A percentile compares a stretch with the other conserved stretches of the same genome.
phyloP scores from a whole-genome alignment of 2,329 filamentous ascomycete species.

The Dactylellina haptotyla region DNA sequence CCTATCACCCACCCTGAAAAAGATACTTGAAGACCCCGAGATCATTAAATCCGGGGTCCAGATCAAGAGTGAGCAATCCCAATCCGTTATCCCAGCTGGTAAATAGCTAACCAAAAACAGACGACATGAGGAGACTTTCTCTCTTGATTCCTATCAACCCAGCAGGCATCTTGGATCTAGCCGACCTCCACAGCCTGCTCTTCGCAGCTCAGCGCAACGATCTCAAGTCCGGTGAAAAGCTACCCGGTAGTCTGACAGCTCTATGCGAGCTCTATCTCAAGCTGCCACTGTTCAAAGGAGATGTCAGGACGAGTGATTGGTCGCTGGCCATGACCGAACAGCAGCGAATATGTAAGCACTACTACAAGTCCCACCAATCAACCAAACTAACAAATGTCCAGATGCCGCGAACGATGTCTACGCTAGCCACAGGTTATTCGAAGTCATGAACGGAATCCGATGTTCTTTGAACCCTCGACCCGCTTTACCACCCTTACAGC shows the following conservation, averaged over 20 bases:
- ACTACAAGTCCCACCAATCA: conserved; percentile 46
- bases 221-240: conserved; percentile 71
- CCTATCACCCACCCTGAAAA: conserved; percentile 74
- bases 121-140: conserved; percentile 68
- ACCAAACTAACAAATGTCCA: conserved; percentile 61
- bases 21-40: conserved; percentile 75
- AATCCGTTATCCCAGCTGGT: not conserved
- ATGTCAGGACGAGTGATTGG: conserved; percentile 81
- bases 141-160: conserved; percentile 74
- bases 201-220: conserved; percentile 68
- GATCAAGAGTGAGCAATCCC: conserved; percentile 73
- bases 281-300: conserved; percentile 79
- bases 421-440: conserved; percentile 77
- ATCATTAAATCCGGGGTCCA: conserved; percentile 81
- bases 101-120: conserved; percentile 57
- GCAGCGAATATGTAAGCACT: conserved; percentile 75
- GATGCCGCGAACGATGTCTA: conserved; percentile 87
- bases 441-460: conserved; percentile 75
- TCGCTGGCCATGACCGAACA: conserved; percentile 69
- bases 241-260: conserved; percentile 71
- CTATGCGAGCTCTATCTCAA: conserved; percentile 77
- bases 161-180: conserved; percentile 79
- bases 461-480: conserved; percentile 74
- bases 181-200: conserved; percentile 81
- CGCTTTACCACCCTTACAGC: conserved; percentile 76